phyloP scores from a whole-genome alignment of 164 flowering plant genomes.

The Euptelea pleiosperma region DNA sequence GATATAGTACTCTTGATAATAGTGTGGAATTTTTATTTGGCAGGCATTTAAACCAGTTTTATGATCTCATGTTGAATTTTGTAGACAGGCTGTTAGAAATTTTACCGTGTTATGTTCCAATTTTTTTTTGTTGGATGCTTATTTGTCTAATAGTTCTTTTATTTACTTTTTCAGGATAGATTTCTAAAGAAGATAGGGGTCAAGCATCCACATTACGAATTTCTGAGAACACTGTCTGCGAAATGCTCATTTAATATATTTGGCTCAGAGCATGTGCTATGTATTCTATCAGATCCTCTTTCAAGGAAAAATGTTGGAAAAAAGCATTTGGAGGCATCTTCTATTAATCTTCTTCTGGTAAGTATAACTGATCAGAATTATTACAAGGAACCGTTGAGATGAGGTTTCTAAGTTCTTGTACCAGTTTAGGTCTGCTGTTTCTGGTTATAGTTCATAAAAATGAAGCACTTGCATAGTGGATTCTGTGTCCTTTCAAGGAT shows the following conservation, averaged over 20 bases:
- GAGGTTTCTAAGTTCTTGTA: not conserved
- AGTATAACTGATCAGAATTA: conserved; percentile 12
- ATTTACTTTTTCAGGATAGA: conserved; percentile 49
- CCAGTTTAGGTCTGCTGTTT: too few species aligned
- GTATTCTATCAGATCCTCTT: conserved; percentile 44
- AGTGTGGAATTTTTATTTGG: too few species aligned
- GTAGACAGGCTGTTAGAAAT: not conserved
- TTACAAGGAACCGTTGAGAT: not conserved
- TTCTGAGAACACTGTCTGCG: conserved; percentile 50
- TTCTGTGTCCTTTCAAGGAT: too few species aligned
- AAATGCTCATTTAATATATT: conserved; percentile 71
- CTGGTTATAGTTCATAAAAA: too few species aligned
- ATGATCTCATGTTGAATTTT: too few species aligned
- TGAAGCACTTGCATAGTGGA: too few species aligned
- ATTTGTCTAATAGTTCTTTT: not conserved
- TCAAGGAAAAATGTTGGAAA: conserved; percentile 27
- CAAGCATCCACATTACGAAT: conserved; percentile 56
- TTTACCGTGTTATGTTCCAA: not conserved
- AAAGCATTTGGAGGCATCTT: conserved; percentile 31
- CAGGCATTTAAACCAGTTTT: too few species aligned
- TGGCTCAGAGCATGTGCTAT: conserved; percentile 57
- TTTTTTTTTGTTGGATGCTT: not conserved
- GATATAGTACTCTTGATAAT: too few species aligned
- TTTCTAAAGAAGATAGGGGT: conserved; percentile 49
- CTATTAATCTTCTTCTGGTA: conserved; percentile 69